Evolutionary conservation across 2,329 filamentous ascomycete species (phyloP), one percentile per base, ranked within the genome.

Genomic region (Orbilia oligospora): DNA sequence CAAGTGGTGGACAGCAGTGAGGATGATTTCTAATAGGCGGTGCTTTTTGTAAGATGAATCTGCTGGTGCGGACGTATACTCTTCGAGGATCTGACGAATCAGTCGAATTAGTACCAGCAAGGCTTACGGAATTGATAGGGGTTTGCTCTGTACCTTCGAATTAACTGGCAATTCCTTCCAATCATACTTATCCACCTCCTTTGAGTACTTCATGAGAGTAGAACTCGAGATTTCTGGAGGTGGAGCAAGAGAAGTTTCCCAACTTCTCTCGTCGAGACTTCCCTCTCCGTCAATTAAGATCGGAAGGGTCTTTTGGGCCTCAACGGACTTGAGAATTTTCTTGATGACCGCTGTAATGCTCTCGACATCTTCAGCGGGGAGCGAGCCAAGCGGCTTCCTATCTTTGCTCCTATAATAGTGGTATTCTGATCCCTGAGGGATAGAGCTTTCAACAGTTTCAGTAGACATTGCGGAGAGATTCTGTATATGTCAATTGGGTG

Each of bases 311-410:
- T 77, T 46, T 38, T 71, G 58, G 22, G 73, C 73, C 14, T 63
- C 67, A 2, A 63, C 67, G 22, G 73, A 71, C 18, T 67, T 71
- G 61, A 77, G 67, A 24, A 71, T 48, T 22, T 77, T 77, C 36
- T 53, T 71, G 6, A 71, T 67, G 16, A 67, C 22, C 14, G 51
- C 30, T 20, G 51, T 66, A 33, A 48, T 55, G 6, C 61, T 53
- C 18, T 71, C 73, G 22, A 71, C 27, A 44, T 77, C 73, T 20
- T 66, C 67, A 9, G 58, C 44, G 5, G 67, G 51, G 8, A 77
- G 68, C 8, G 73, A 71, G 67, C 73, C 55, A 36, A 77, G 73
- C 36, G 73, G 61, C 61, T 77, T 77, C 61, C 49, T 77, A 46
- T 77, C 63, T 2, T 64, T 61, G 63, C 73, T 77, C 18, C 33